These are phyloP conservation scores for Casaregolazyma suthepensis DNA, from an alignment of 1,139 yeast genomes.

Conservation along the genomic window DNA sequence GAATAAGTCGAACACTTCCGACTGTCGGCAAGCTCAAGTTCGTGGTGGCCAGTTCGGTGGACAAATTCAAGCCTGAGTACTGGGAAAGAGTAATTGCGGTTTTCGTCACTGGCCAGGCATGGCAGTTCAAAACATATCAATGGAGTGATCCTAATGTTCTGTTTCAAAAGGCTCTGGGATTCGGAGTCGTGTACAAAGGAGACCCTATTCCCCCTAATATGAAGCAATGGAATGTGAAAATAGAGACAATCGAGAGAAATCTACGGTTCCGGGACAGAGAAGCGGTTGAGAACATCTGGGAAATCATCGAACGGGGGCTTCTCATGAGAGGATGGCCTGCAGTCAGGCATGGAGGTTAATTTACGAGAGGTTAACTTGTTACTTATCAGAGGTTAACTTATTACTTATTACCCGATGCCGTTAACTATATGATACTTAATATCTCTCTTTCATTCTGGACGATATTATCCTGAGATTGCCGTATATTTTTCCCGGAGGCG, in stretches of 20 bases:
- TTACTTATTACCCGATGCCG: not conserved
- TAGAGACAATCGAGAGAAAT: slow-evolving; percentile 69
- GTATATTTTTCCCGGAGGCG: slow-evolving; percentile 97
- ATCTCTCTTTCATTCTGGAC: slow-evolving; percentile 94
- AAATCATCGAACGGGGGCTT: slow-evolving; percentile 32
- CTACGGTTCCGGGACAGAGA: slow-evolving; percentile 86
- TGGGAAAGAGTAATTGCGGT: slow-evolving; percentile 94
- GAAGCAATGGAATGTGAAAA: slow-evolving; percentile 82
- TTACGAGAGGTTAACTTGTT: slow-evolving; percentile 7
- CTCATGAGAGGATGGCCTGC: slow-evolving; percentile 16
- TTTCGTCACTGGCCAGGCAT: slow-evolving; percentile 92
- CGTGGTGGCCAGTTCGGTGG: slow-evolving; percentile 81
- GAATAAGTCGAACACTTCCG: slow-evolving; percentile 52
- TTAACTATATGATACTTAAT: slow-evolving; percentile 35
- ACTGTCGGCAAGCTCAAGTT: slow-evolving; percentile 55
- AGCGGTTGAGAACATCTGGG: slow-evolving; percentile 82
- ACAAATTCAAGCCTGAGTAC: slow-evolving; percentile 89
- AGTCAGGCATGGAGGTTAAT: slow-evolving; percentile 4
- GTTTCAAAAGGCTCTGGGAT: slow-evolving; percentile 82
- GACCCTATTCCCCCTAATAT: slow-evolving; percentile 74
- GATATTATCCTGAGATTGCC: slow-evolving; percentile 96
- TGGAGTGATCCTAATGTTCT: slow-evolving; percentile 73
- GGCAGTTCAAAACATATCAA: slow-evolving; percentile 91
- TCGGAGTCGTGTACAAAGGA: slow-evolving; percentile 66
- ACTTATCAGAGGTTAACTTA: slow-evolving; percentile 6